Evolutionary conservation across 495 filamentous ascomycete genomes (phyloP).

Genomic region (Hyaloscypha bicolor): DNA sequence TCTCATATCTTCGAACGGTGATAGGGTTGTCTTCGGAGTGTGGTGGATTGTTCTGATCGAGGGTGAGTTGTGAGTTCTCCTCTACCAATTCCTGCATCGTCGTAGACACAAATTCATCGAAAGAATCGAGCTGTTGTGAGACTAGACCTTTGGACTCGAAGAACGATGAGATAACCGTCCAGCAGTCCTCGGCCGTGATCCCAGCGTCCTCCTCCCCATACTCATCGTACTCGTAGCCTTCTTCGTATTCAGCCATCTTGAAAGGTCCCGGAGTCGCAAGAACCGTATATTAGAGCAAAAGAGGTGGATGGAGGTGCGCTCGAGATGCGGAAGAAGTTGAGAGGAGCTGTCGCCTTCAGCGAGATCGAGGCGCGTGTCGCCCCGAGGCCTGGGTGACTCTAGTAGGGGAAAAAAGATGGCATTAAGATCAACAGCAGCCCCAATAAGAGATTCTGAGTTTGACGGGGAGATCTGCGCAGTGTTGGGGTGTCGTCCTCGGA

Average conservation of each 20-base stretch:
- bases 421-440: conserved; percentile 20
- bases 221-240: conserved; percentile 42
- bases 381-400: conserved; percentile 18
- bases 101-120: conserved; percentile 90
- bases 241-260: conserved; percentile 37
- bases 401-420: conserved; percentile 7
- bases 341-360: conserved; percentile 22
- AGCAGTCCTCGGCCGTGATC: conserved; percentile 93
- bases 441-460: neutral
- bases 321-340: conserved; percentile 16
- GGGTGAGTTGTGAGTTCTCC: conserved; percentile 82
- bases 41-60: conserved; percentile 83
- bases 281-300: neutral
- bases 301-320: neutral
- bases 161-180: conserved; percentile 95
- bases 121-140: conserved; percentile 96
- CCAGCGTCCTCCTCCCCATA: conserved; percentile 68
- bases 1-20: conserved; percentile 84
- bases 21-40: conserved; percentile 72
- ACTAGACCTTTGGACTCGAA: conserved; percentile 95
- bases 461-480: neutral
- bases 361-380: conserved; percentile 23
- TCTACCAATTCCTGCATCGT: conserved; percentile 92
- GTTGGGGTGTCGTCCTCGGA: neutral
- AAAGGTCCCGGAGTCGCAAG: neutral